Base-by-base conservation (phyloP, 495 filamentous ascomycete species). In the Talaromyces liani region DNA sequence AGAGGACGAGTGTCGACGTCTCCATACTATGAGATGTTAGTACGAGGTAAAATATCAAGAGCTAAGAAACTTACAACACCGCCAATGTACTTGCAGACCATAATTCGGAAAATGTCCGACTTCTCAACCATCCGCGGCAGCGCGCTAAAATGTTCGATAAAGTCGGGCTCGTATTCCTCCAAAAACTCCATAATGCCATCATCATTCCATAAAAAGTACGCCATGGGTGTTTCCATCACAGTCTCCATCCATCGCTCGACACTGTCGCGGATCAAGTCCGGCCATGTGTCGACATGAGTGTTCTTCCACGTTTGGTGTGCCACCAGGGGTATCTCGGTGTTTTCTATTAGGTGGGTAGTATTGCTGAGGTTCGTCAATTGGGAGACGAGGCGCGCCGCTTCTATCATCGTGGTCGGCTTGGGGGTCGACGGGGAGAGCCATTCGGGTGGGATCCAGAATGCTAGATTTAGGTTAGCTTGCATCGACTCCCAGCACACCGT, bases 241-340 rank as follows among this genome's bases (percentile, higher is more conserved):
- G 54, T 57, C 34, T 56, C 36, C 24, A 69, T 39, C 67, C 67
- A 69, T 51, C 41, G 27, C 58, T 69, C 67, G 8, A 67, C 62
- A 25, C 67, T 62, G 16, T 66, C 62, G 18, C 58, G 45, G 12
- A 67, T 41, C 22, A 56, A 47, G 5, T 57, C 47, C 6, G 62
- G 56, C 65, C 65, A 69, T n/a, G 58, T 64, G 39, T 61, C 58
- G 18, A 67, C 41, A 18, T 58, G 33, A 29, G 65, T 66, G 36
- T 65, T 63, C 49, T 69, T 69, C 67, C 67, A 69, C 5, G 65
- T 69, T 33, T 69, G 67, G 36, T 69, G 67, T 20, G 66, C 62
- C 22, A 69, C 60, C n/a, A 64, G 58, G 12, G 67, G 67, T 34
- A 69, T 69, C 24, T 57, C 58, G 7, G 67, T 61, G 29, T 67